Conservation (phyloP, 345 rosid species). For the Acer negundo region DNA sequence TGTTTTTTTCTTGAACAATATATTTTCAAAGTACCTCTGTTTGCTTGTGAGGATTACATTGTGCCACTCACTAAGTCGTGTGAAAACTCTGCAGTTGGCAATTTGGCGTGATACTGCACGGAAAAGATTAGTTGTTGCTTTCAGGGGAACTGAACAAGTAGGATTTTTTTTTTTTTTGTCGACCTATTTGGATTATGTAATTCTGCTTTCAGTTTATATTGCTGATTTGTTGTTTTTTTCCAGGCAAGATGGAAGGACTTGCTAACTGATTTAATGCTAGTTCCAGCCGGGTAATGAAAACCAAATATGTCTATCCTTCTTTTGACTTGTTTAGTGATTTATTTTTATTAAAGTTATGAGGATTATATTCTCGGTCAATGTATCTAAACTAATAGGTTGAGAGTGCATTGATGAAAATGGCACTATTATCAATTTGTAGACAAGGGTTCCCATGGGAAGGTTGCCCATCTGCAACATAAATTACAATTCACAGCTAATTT, state of each 20-base stretch:
- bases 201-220: conserved; percentile 21
- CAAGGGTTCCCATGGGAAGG: background rate
- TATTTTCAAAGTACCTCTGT: background rate
- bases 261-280: conserved; percentile 87
- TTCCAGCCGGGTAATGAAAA: conserved; percentile 76
- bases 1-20: background rate
- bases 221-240: conserved; percentile 25
- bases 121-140: conserved; percentile 81
- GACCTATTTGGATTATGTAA: conserved; percentile 4
- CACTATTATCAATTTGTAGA: background rate
- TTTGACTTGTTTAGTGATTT: conserved; percentile 10
- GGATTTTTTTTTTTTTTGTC: conserved; percentile 30
- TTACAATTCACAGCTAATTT: background rate
- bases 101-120: conserved; percentile 91
- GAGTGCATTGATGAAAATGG: conserved; percentile 1
- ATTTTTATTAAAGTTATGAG: conserved; percentile 9
- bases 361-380: background rate
- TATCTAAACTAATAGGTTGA: background rate
- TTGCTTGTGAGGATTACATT: conserved; percentile 16
- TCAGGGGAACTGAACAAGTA: conserved; percentile 98
- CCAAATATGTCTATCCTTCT: conserved; percentile 17
- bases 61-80: conserved; percentile 29
- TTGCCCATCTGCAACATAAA: background rate
- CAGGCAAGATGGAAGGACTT: conserved; percentile 96
- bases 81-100: conserved; percentile 62